phyloP scores from a whole-genome alignment of 768 basidiomycete species.

The Mycena pura region DNA sequence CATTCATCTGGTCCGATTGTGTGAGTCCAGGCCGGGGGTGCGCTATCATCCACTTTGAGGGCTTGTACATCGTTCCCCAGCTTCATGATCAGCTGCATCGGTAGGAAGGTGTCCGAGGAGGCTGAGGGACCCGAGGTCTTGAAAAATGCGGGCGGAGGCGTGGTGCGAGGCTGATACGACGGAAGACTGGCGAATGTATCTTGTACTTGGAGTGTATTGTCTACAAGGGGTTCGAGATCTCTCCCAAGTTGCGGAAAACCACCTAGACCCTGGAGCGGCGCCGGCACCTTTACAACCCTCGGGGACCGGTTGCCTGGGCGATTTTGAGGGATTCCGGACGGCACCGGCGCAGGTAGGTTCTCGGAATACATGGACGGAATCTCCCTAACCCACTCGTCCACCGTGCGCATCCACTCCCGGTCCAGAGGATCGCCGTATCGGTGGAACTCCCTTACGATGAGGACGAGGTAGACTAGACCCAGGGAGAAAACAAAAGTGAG shows the following conservation, averaged over 20 bases:
- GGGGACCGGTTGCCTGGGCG: no score
- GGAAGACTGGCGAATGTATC: not conserved
- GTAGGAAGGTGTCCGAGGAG: no score
- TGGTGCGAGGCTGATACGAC: not conserved
- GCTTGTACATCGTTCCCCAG: constrained; percentile 4
- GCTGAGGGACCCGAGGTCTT: not conserved
- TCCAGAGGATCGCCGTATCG: constrained; percentile 51
- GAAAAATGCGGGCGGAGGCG: constrained; percentile 14
- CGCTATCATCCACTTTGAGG: not conserved
- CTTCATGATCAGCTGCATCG: constrained; percentile 6
- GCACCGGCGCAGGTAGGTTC: no score
- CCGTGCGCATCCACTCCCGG: constrained; percentile 31
- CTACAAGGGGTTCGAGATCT: no score
- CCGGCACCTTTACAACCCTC: no score
- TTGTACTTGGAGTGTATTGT: no score
- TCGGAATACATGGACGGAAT: no score
- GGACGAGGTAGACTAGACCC: constrained; percentile 58
- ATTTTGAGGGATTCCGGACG: no score
- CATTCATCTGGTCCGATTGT: not conserved
- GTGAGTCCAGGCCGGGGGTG: not conserved
- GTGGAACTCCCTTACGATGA: constrained; percentile 59
- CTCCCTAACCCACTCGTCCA: constrained; percentile 30
- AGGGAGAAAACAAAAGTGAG: constrained; percentile 56
- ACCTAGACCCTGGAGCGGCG: not conserved
- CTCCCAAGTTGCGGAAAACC: no score